A percentile compares a stretch with the other conserved stretches of the same genome.
Conservation (phyloP, 306 rosid species). For the Crotalaria pallida region DNA sequence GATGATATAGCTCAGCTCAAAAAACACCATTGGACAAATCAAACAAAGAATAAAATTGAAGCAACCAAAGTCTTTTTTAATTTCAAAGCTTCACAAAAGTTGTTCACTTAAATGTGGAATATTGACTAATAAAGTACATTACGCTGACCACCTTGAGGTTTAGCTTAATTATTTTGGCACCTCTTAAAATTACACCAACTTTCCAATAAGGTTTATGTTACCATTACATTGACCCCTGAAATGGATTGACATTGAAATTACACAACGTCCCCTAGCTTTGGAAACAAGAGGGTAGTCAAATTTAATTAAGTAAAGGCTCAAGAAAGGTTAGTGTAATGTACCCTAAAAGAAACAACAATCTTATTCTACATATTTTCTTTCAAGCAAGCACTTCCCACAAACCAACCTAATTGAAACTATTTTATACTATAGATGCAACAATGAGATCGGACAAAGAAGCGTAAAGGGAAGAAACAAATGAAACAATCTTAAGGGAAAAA, state of each 20-base stretch:
- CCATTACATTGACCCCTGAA: too few relatives aligned
- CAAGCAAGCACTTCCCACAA: not conserved
- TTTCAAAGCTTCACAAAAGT: not conserved
- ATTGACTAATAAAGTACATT: not conserved
- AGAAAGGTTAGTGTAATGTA: too few relatives aligned
- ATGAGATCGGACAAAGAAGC: not conserved
- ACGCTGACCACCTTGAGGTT: too few relatives aligned
- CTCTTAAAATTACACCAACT: too few relatives aligned
- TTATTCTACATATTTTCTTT: not conserved
- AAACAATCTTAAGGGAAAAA: not conserved
- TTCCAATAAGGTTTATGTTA: too few relatives aligned
- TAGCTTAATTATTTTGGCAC: too few relatives aligned
- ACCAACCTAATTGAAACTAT: not conserved
- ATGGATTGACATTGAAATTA: too few relatives aligned
- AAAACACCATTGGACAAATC: not conserved
- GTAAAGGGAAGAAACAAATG: not conserved
- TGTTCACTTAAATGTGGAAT: not conserved
- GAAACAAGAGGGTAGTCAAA: too few relatives aligned
- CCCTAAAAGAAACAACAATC: not conserved
- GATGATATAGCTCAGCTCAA: slow-evolving; percentile 2
- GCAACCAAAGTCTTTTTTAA: not conserved
- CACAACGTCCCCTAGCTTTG: too few relatives aligned
- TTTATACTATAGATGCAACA: not conserved
- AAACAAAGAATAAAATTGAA: slow-evolving; percentile 2
- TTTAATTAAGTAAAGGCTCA: too few relatives aligned